Conservation (phyloP, 2,329 filamentous ascomycete species). For the Phialophora macrospora region DNA sequence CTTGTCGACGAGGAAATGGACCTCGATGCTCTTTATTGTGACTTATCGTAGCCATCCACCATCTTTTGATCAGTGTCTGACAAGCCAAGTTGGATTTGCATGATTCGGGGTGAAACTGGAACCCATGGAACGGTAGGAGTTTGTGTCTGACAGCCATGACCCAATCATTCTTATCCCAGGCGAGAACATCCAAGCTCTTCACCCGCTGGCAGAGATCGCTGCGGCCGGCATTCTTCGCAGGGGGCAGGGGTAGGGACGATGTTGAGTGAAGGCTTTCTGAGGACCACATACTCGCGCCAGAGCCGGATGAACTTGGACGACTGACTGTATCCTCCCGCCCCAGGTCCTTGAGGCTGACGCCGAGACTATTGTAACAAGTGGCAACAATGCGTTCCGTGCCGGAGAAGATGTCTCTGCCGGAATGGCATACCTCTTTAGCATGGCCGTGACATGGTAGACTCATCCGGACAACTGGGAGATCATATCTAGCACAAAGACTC, state of each 20-base stretch:
- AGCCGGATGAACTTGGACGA: conserved; percentile 30
- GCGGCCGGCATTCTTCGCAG: not conserved
- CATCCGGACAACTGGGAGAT: conserved; percentile 69
- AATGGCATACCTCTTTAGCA: conserved; percentile 69
- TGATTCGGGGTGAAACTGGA: conserved; percentile 92
- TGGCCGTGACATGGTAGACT: conserved; percentile 81
- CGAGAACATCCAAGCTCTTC: conserved; percentile 58
- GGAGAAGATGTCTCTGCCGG: conserved; percentile 67
- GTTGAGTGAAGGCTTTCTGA: conserved; percentile 28
- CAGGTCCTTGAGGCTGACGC: conserved; percentile 24
- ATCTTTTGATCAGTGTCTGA: conserved; percentile 69
- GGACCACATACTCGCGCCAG: conserved; percentile 25
- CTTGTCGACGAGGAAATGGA: not conserved
- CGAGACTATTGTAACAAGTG: conserved; percentile 63
- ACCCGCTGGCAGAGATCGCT: not conserved
- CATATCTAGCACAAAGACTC: conserved; percentile 72
- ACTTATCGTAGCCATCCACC: conserved; percentile 69
- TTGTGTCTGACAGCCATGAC: conserved; percentile 79
- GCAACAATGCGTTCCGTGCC: conserved; percentile 66
- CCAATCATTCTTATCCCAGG: conserved; percentile 64
- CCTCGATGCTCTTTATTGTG: conserved; percentile 58
- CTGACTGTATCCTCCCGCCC: conserved; percentile 12
- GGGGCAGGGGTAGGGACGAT: not conserved
- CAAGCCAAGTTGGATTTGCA: conserved; percentile 73
- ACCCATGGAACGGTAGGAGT: conserved; percentile 76